phyloP scores from a whole-genome alignment of 805 yeast genomes.

The Dipodascus geniculatus region DNA sequence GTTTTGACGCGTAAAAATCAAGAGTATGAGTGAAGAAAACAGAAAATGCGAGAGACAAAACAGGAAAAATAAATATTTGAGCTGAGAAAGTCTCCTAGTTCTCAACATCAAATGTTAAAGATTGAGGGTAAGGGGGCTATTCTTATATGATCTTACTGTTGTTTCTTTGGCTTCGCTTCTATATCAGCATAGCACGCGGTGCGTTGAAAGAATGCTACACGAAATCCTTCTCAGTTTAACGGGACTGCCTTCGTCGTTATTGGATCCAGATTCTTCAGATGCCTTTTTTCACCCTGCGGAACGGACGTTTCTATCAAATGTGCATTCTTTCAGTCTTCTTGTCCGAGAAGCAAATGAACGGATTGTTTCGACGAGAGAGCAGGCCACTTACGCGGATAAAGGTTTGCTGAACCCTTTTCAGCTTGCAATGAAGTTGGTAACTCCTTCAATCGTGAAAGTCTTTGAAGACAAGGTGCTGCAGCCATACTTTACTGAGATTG shows the following conservation, averaged over 20 bases:
- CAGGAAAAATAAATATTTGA: neutral
- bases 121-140: neutral
- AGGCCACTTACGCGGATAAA: neutral
- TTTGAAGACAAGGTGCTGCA: conserved; percentile 3
- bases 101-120: neutral
- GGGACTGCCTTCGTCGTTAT: conserved; percentile 8
- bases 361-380: neutral
- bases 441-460: conserved; percentile 6
- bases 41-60: too few relatives aligned
- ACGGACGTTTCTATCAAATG: conserved; percentile 1
- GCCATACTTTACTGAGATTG: conserved; percentile 9
- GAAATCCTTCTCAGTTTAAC: conserved; percentile 16
- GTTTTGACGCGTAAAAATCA: neutral
- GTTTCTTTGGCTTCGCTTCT: neutral
- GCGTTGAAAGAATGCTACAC: conserved; percentile 19
- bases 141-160: neutral
- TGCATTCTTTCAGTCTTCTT: conserved; percentile 1
- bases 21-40: neutral
- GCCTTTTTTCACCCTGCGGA: conserved; percentile 1
- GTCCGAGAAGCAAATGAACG: conserved; percentile 2
- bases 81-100: neutral
- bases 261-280: conserved; percentile 6
- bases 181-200: too few relatives aligned
- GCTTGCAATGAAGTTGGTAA: conserved; percentile 1
- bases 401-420: conserved; percentile 1